phyloP scores from a whole-genome alignment of 2,329 filamentous ascomycete species.

The Neopestalotiopsis sp. region DNA sequence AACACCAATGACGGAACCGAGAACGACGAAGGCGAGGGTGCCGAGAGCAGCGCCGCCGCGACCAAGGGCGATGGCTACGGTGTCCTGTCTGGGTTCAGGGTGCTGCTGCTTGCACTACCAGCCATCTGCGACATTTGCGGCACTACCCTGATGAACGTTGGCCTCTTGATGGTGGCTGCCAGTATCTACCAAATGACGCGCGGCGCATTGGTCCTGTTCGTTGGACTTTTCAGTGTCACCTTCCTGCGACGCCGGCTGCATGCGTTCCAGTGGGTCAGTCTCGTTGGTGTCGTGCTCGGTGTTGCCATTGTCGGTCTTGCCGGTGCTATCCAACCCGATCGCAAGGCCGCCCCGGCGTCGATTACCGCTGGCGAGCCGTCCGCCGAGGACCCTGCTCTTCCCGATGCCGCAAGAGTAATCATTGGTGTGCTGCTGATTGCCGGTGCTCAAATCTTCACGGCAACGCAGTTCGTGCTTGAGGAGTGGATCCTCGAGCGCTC shows the following conservation, averaged over 20 bases:
- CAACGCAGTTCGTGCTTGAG: conserved; percentile 93
- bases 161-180: conserved; percentile 89
- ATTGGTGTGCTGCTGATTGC: conserved; percentile 91
- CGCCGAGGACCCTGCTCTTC: conserved; percentile 34
- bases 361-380: conserved; percentile 31
- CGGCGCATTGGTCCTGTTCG: conserved; percentile 92
- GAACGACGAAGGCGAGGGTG: conserved; percentile 48
- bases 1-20: conserved; percentile 51
- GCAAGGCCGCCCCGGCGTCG: conserved; percentile 41
- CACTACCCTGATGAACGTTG: conserved; percentile 97
- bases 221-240: conserved; percentile 91
- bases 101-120: conserved; percentile 80
- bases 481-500: conserved; percentile 82
- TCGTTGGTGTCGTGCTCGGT: conserved; percentile 85
- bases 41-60: conserved; percentile 48
- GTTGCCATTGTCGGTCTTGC: conserved; percentile 90
- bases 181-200: conserved; percentile 99
- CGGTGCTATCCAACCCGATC: conserved; percentile 78
- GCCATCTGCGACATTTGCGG: conserved; percentile 93
- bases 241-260: conserved; percentile 82
- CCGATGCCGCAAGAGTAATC: conserved; percentile 68
- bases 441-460: conserved; percentile 94
- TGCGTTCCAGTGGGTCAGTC: conserved; percentile 90
- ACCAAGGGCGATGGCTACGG: conserved; percentile 41
- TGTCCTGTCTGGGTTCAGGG: conserved; percentile 71